Conservation (phyloP, 345 rosid genomes). For the Brassica carinata region DNA sequence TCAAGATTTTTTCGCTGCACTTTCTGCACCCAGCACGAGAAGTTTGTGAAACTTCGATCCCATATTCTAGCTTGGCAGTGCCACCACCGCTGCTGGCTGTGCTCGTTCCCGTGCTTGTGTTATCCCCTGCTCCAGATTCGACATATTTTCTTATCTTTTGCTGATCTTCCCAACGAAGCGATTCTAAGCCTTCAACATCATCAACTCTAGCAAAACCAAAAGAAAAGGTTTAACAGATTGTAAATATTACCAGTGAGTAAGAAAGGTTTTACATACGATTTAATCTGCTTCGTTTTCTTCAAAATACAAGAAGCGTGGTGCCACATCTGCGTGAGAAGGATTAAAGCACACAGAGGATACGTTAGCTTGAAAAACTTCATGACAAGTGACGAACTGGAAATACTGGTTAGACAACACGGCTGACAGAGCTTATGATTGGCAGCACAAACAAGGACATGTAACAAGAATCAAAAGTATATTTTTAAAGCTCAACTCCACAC, state of each 20-base stretch:
- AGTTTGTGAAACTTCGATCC: slow-evolving; percentile 75
- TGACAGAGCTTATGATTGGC: neutral
- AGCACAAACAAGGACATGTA: neutral
- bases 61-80: slow-evolving; percentile 47
- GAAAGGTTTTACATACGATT: slow-evolving; percentile 53
- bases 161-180: slow-evolving; percentile 97
- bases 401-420: too few species aligned
- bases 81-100: slow-evolving; percentile 20
- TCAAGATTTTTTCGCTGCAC: slow-evolving; percentile 74
- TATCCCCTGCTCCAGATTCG: slow-evolving; percentile 48
- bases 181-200: slow-evolving; percentile 88
- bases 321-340: slow-evolving; percentile 68
- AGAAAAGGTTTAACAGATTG: too few species aligned
- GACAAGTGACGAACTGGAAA: neutral
- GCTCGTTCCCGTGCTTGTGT: neutral
- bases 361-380: neutral
- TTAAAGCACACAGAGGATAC: slow-evolving; percentile 10
- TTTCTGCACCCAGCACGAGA: slow-evolving; percentile 81
- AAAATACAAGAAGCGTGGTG: slow-evolving; percentile 75
- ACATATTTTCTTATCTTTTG: slow-evolving; percentile 70
- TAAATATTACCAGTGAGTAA: neutral
- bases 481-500: neutral
- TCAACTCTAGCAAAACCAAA: slow-evolving; percentile 53
- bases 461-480: slow-evolving; percentile 2
- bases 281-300: slow-evolving; percentile 77